Base-by-base conservation (phyloP, 2,329 filamentous ascomycete genomes). In the Hypoxylon sp. region DNA sequence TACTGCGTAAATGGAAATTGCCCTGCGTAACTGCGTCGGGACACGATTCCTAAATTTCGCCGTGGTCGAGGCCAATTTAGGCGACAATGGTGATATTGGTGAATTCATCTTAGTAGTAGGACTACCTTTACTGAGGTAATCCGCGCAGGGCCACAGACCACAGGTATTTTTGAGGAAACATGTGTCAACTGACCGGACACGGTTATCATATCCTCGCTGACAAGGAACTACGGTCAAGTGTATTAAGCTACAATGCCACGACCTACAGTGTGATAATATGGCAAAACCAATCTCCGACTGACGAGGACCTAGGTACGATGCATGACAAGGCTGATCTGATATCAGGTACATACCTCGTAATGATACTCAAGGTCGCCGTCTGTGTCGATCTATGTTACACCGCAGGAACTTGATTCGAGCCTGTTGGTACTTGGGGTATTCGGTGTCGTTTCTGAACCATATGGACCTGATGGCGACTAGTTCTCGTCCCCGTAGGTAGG, bases 1-100 rank as follows among this genome's bases (percentile, higher is more conserved):
- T 20, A 66, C 71, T 15, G 78, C 54, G 59, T 78, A 79, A 12
- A 79, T 66, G 2, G 76, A 73, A 9, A 82, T 63, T 26, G 71
- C 71, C 52, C 79, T 72, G 42, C 75, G 72, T 51, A 81, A 68
- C 51, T 79, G 78, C 13, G 74, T 76, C 1, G 78, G 78, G 26
- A 80, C 63, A 27, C 67, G 67, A 55, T 71, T 71, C 31, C 67
- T 63, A 42, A 72, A 63, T 57, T 69, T 71, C 38, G 71, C 68
- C 2, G 56, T 55, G 5, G 49, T 45, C 21, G 56, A 42, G 9
- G 50, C 50, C 34, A 60, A 37, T n/a, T 26, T 46, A 16, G 71
- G 68, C 11, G 71, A 72, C 55, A 70, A 68, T 45, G 68, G 67
- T 51, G 73, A 60, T 36, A 68, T 70, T 25, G 71, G 72, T 19